A percentile compares a stretch with the other conserved stretches of the same genome.
phyloP scores from a whole-genome alignment of 208 protist genomes.

The Leishmania arabica region DNA sequence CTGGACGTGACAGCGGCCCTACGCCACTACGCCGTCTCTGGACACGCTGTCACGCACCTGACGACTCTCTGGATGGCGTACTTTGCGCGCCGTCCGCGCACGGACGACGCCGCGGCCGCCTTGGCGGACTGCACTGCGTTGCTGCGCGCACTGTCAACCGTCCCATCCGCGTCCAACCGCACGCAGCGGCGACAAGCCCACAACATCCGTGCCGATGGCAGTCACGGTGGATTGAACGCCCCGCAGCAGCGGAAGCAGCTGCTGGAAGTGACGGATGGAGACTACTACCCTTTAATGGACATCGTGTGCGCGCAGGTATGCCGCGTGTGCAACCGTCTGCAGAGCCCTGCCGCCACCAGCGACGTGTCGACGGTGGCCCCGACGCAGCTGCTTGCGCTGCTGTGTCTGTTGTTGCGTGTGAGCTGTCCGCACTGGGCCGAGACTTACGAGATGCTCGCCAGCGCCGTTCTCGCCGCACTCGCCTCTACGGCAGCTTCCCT shows the following conservation, averaged over 20 bases:
- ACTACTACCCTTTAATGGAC: constrained; percentile 54
- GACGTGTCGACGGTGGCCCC: not conserved
- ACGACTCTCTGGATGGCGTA: constrained; percentile 50
- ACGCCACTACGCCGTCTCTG: constrained; percentile 66
- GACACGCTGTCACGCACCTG: constrained; percentile 52
- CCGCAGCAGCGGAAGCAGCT: not conserved
- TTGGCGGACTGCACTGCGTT: constrained; percentile 13
- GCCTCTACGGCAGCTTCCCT: not conserved
- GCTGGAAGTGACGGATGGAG: constrained; percentile 35
- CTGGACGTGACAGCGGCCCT: constrained; percentile 51
- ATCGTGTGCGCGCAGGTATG: constrained; percentile 32
- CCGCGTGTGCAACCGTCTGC: constrained; percentile 9
- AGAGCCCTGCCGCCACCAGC: not conserved
- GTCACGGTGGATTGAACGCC: not conserved
- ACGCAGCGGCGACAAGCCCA: constrained; percentile 23
- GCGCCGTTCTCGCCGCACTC: constrained; percentile 23
- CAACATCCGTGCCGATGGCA: not conserved
- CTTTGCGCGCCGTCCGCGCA: constrained; percentile 2
- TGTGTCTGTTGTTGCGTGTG: constrained; percentile 38
- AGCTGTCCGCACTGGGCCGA: constrained; percentile 55
- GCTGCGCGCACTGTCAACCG: constrained; percentile 19
- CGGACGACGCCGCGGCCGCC: not conserved
- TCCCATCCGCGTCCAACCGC: constrained; percentile 7
- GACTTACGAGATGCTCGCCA: constrained; percentile 51
- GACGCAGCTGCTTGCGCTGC: constrained; percentile 16